Evolutionary conservation across 345 rosid genomes (phyloP), one percentile per base, ranked within the genome.

Genomic region (Salix arbutifolia): DNA sequence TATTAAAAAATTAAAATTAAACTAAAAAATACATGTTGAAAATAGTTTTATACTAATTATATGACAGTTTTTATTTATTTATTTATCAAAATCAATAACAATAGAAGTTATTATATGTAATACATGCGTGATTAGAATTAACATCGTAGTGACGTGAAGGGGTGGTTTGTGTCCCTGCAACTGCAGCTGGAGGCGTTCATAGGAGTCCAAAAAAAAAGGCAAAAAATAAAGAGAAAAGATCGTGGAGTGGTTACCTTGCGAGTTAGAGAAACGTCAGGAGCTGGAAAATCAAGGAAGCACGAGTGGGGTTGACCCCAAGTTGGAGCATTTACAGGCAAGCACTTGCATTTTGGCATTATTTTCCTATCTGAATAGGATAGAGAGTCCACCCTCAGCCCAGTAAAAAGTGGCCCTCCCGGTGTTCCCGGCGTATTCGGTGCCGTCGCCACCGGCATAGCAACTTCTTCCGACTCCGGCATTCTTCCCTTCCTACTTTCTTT

Each of bases 341-440:
- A 96, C 89, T 92, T 92, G 88, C 94, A 92, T 69, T 92, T 84
- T 28, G 93, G 86, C 90, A 85, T 86, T 76, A 92, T 86, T 90
- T 93, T 91, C 71, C 99, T 85, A 79, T 93, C 99, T 23, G 64
- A 58, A 46, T 92, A 96, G 0, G 99, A 93, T 84, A 96, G 76
- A 17, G 99, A 96, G 70, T 96, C 99, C 65, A 91, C 89, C 80
- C 97, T 87, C 91, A 80, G 46, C 65, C 89, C 79, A 21, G 94
- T 67, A 65, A 96, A 88, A 83, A 96, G 80, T 33, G 99, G 96
- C 35, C 97, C 96, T 69, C 97, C 98, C 17, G 98, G 97, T 17
- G 97, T 92, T 68, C 96, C 98, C 46, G 96, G 97, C 4, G 99
- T 95, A 2, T 93, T 90, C 76, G 98, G 99, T 6, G 99, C 90